Percentiles rank a stretch among this genome's conserved stretches.
phyloP scores from a whole-genome alignment of 1,284 basidiomycete genomes.

The Naganishia albida region DNA sequence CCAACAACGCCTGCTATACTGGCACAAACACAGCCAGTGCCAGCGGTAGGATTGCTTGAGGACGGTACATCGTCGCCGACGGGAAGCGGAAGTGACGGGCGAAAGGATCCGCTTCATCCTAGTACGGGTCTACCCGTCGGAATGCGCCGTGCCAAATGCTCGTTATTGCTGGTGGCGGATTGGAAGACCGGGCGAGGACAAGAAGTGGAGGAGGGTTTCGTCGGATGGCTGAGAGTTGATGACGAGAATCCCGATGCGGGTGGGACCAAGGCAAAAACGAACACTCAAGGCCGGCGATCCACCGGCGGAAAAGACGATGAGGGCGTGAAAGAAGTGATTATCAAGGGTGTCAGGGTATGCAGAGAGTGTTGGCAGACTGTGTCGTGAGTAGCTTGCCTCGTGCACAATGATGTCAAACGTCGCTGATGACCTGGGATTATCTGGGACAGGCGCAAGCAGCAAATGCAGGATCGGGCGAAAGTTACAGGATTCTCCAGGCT shows the following conservation, averaged over 20 bases:
- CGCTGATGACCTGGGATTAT: not conserved
- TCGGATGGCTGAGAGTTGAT: conserved; percentile 63
- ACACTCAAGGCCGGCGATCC: conserved; percentile 41
- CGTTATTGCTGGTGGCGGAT: conserved; percentile 76
- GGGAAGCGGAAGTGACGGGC: not conserved
- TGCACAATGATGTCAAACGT: not conserved
- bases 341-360: conserved; percentile 82
- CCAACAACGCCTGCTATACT: conserved; percentile 62
- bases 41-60: conserved; percentile 40
- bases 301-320: conserved; percentile 29
- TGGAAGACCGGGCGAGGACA: conserved; percentile 72
- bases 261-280: conserved; percentile 39
- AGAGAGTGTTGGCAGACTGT: conserved; percentile 75
- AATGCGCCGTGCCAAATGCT: conserved; percentile 69
- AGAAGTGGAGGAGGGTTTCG: conserved; percentile 76
- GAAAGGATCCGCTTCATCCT: conserved; percentile 13
- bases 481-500: conserved; percentile 68
- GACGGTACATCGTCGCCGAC: conserved; percentile 36
- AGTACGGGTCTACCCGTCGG: conserved; percentile 43
- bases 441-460: conserved; percentile 70
- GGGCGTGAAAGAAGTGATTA: conserved; percentile 65
- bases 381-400: conserved; percentile 65
- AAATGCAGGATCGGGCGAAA: conserved; percentile 66
- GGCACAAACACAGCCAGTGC: conserved; percentile 35
- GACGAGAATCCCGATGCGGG: conserved; percentile 1